A percentile compares a stretch with the other conserved stretches of the same genome.
These are phyloP conservation scores for Alternaria rosae DNA, from an alignment of 2,329 filamentous ascomycete species.

Conservation along the genomic window DNA sequence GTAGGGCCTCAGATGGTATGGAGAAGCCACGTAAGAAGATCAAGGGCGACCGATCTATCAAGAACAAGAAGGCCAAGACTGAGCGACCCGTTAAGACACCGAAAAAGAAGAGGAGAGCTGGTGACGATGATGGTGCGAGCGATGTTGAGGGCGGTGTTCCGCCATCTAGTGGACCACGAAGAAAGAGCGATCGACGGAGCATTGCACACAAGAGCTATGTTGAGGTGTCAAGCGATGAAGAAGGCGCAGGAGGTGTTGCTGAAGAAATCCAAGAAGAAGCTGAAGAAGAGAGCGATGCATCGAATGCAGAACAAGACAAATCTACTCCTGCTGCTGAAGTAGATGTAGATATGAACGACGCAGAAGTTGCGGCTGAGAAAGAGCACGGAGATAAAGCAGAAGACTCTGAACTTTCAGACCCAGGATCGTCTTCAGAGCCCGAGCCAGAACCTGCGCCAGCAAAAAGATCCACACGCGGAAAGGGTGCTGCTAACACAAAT, in stretches of 20 bases:
- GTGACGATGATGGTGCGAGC: slow-evolving; percentile 47
- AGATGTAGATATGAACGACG: slow-evolving; percentile 43
- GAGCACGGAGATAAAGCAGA: slow-evolving; percentile 18
- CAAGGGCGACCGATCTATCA: slow-evolving; percentile 39
- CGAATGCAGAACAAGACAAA: slow-evolving; percentile 21
- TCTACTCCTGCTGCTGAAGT: slow-evolving; percentile 27
- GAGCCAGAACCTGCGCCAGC: slow-evolving; percentile 22
- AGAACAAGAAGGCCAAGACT: slow-evolving; percentile 41
- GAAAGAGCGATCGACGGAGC: slow-evolving; percentile 53
- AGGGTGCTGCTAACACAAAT: slow-evolving; percentile 26
- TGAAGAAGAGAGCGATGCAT: slow-evolving; percentile 24
- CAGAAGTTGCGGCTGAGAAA: slow-evolving; percentile 12
- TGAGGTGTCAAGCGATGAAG: slow-evolving; percentile 54
- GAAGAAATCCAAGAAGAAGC: slow-evolving; percentile 26
- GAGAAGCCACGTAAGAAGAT: slow-evolving; percentile 47
- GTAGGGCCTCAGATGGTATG: slow-evolving; percentile 39
- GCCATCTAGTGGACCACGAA: slow-evolving; percentile 52
- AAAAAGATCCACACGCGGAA: slow-evolving; percentile 25
- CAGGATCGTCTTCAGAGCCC: slow-evolving; percentile 25
- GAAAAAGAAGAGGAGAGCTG: slow-evolving; percentile 43
- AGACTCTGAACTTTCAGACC: slow-evolving; percentile 20
- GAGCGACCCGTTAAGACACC: slow-evolving; percentile 48
- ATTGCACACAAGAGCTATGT: slow-evolving; percentile 54
- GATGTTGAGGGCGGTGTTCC: slow-evolving; percentile 29
- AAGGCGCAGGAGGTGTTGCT: slow-evolving; percentile 45